phyloP scores from a whole-genome alignment of 1,139 yeast species.

The Yamadazyma sp. region DNA sequence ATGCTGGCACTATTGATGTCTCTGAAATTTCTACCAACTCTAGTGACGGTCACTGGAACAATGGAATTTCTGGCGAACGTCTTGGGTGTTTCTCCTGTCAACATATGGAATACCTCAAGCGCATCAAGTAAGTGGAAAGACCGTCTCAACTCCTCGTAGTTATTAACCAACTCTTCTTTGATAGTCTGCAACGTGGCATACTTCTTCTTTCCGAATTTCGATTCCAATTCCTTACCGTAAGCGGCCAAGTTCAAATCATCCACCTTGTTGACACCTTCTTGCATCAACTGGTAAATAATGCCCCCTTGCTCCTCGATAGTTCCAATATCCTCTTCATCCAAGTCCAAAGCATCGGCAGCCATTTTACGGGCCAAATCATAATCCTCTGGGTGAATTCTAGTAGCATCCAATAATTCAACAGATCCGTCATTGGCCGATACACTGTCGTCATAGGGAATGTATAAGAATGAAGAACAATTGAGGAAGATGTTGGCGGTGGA shows the following conservation, averaged over 20 bases:
- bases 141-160: conserved; percentile 81
- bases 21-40: conserved; percentile 48
- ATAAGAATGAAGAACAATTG: conserved; percentile 89
- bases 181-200: conserved; percentile 84
- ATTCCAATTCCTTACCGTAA: conserved; percentile 88
- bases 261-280: conserved; percentile 81
- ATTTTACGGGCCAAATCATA: conserved; percentile 92
- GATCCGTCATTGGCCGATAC: conserved; percentile 51
- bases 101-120: conserved; percentile 78
- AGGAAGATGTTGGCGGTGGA: conserved; percentile 79
- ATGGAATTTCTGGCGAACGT: conserved; percentile 70
- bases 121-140: conserved; percentile 66
- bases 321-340: conserved; percentile 90
- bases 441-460: conserved; percentile 69
- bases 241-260: conserved; percentile 88
- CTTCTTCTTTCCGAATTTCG: conserved; percentile 72
- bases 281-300: conserved; percentile 75
- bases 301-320: conserved; percentile 80
- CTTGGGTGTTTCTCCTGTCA: conserved; percentile 82
- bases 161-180: conserved; percentile 82
- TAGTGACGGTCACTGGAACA: conserved; percentile 71
- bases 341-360: conserved; percentile 97
- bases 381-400: conserved; percentile 97
- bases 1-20: conserved; percentile 32
- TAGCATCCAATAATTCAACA: conserved; percentile 84